phyloP scores from a whole-genome alignment of 768 basidiomycete species.

The Mycena vitilis region DNA sequence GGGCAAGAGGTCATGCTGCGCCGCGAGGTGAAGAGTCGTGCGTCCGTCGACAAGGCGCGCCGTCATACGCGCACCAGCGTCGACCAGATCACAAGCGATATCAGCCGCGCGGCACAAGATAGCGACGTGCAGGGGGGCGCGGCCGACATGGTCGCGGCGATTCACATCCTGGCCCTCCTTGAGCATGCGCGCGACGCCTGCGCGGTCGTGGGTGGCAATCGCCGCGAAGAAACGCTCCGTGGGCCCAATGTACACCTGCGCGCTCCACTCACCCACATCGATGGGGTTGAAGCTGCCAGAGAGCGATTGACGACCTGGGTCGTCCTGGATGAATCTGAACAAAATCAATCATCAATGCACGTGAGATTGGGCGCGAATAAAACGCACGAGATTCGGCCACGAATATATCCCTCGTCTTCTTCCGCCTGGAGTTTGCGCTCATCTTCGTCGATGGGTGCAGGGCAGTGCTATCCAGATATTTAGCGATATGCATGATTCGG shows the following conservation, averaged over 20 bases:
- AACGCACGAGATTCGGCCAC: constrained; percentile 63
- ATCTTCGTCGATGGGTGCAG: constrained; percentile 65
- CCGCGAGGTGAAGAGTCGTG: constrained; percentile 66
- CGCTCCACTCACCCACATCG: constrained; percentile 75
- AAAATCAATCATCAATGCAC: neutral
- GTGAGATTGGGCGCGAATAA: constrained; percentile 8
- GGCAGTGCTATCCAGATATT: constrained; percentile 55
- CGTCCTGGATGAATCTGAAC: constrained; percentile 66
- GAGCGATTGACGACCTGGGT: constrained; percentile 71
- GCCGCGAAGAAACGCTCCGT: constrained; percentile 67
- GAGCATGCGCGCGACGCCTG: constrained; percentile 53
- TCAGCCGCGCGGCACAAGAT: constrained; percentile 59
- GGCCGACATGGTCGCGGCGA: constrained; percentile 70
- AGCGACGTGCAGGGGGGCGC: constrained; percentile 69
- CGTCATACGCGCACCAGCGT: constrained; percentile 67
- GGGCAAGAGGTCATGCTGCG: constrained; percentile 54
- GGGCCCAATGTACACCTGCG: constrained; percentile 67
- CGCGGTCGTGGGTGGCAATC: constrained; percentile 60
- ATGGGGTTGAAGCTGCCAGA: constrained; percentile 76
- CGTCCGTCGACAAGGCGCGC: constrained; percentile 68
- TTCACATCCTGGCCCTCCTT: constrained; percentile 59
- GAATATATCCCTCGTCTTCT: constrained; percentile 65
- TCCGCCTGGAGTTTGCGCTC: constrained; percentile 63
- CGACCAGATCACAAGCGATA: constrained; percentile 62
- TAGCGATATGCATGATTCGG: neutral